Conservation (phyloP, 495 filamentous ascomycete species). For the Pseudoneurospora amorphoporcata region DNA sequence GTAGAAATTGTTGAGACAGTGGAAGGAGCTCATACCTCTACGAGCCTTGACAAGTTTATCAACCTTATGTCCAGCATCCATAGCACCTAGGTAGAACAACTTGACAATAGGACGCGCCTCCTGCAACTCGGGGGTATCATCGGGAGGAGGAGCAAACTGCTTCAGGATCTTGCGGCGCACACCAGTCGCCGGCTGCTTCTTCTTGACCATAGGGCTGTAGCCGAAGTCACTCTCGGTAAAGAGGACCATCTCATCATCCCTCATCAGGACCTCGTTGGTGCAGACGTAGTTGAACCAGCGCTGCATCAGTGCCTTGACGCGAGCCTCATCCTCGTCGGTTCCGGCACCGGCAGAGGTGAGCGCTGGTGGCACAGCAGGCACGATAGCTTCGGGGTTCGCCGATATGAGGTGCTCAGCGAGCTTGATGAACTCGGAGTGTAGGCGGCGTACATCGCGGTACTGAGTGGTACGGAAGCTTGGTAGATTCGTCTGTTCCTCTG, state of each 20-base stretch:
- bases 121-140: constrained; percentile 92
- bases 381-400: constrained; percentile 92
- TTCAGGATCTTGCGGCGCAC: constrained; percentile 91
- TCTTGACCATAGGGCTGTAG: constrained; percentile 88
- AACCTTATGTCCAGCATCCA: constrained; percentile 93
- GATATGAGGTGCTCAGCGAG: constrained; percentile 90
- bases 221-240: constrained; percentile 98
- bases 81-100: constrained; percentile 86
- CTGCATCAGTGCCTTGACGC: constrained; percentile 82
- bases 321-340: constrained; percentile 89
- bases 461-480: constrained; percentile 96
- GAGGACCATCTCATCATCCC: constrained; percentile 91
- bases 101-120: constrained; percentile 86
- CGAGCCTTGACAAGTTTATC: constrained; percentile 87
- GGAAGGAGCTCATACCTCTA: constrained; percentile 51
- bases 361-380: constrained; percentile 88
- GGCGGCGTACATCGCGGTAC: constrained; percentile 90
- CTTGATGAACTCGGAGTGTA: constrained; percentile 92
- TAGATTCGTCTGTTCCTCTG: constrained; percentile 70
- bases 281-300: constrained; percentile 92
- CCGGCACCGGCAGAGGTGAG: constrained; percentile 89
- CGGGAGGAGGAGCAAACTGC: constrained; percentile 95
- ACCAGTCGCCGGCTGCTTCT: constrained; percentile 95
- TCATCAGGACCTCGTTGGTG: constrained; percentile 81
- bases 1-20: background rate